These are phyloP conservation scores for Drechslerella dactyloides DNA, from an alignment of 2,329 filamentous ascomycete species.

Conservation along the genomic window DNA sequence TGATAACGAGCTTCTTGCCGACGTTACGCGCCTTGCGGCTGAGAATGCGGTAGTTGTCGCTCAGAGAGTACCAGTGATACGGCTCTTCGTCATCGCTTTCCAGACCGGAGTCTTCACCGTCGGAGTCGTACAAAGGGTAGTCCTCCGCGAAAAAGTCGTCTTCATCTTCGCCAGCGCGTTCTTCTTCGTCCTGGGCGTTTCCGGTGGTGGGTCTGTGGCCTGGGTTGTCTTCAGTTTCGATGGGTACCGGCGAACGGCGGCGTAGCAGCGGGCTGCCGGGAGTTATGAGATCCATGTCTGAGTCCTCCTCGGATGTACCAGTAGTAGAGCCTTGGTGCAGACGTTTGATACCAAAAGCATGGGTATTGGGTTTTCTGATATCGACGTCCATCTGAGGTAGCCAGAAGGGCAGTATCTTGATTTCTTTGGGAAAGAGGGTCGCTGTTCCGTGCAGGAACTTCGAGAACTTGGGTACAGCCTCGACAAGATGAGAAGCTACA, in stretches of 20 bases:
- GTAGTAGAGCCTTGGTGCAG: constrained; percentile 75
- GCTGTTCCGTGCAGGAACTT: constrained; percentile 98
- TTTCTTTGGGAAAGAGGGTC: constrained; percentile 81
- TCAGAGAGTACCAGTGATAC: constrained; percentile 34
- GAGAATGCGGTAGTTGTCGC: constrained; percentile 37
- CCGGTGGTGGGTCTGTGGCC: constrained; percentile 5
- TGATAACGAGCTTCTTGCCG: constrained; percentile 42
- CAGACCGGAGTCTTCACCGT: constrained; percentile 39
- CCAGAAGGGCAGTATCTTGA: constrained; percentile 93
- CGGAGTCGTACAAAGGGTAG: constrained; percentile 33
- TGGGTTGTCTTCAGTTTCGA: constrained; percentile 4
- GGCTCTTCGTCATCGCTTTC: constrained; percentile 44
- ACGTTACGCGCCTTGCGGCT: constrained; percentile 33
- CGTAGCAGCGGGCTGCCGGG: constrained; percentile 26
- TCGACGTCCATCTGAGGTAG: constrained; percentile 98
- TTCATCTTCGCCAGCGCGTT: constrained; percentile 52
- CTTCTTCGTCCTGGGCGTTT: constrained; percentile 56
- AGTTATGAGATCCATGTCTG: constrained; percentile 68
- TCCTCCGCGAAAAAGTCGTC: constrained; percentile 50
- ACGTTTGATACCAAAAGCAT: constrained; percentile 88
- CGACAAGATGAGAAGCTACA: constrained; percentile 89
- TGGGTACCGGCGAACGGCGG: constrained; percentile 26
- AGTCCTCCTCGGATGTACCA: constrained; percentile 76
- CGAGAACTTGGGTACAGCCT: constrained; percentile 98
- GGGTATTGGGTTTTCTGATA: constrained; percentile 88